Base-by-base conservation (phyloP, 257 asterid species). In the Cruciata laevipes region DNA sequence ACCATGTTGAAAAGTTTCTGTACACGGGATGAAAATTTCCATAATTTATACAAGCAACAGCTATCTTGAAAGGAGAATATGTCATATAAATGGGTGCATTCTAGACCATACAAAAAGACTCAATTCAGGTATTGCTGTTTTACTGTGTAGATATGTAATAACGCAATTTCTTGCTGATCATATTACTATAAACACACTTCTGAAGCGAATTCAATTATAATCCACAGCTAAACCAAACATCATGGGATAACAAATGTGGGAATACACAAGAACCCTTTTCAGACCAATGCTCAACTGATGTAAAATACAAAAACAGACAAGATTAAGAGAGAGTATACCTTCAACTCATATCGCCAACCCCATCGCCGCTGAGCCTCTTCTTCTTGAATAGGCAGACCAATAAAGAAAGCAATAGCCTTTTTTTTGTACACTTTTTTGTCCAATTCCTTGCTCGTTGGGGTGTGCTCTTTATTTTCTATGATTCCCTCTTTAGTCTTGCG, bases 271-370 rank as follows among this genome's bases (percentile, higher is more conserved):
- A 47, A 25, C 30, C 24, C 60, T 51, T 18, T 10, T 10, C 24
- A 31, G 20, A 52, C 27, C 61, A 27, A 27, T 47, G 42, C 11
- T 17, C 18, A 9, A 17, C 2, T 44, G 23, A 49, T 18, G 38
- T 7, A 25, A 24, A 27, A 20, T 53, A 13, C 44, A 12, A 23
- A 20, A 67, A 32, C 44, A 16, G 16, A 33, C 1, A 57, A 49
- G 7, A 10, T 31, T 49, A 31, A 58, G 18, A 62, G 7, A 42
- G 21, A 60, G 16, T 47, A 52, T 35, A 92, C 98, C 98, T 89
- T 92, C 65, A 92, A 72, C 18, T 92, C 93, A n/a, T 89, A 89
- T 21, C 98, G 86, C 98, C 98, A 92, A 32, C 71, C 74, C 97
- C 97, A 92, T 76, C 81, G 79, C 68, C 73, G 56, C 49, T 52